Evolutionary conservation across 2,329 filamentous ascomycete species (phyloP), one percentile per base, ranked within the genome.

Genomic region (Paraconiothyrium sp.): DNA sequence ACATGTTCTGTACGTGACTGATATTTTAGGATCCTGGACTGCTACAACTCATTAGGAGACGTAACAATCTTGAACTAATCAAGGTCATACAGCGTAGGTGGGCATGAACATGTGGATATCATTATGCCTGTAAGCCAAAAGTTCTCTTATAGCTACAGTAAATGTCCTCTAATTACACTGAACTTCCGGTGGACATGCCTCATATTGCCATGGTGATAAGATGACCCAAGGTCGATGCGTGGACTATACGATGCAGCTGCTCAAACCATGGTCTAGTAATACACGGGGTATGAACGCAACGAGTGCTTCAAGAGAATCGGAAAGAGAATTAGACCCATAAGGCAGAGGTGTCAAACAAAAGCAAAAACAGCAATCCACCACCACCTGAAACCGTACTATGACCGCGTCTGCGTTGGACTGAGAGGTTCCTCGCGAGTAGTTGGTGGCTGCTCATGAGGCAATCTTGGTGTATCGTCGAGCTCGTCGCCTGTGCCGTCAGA

Each of bases 361-460:
- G 43, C 41, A n/a, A 1, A 39, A 47, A 8, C 32, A 47, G 11
- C 16, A 11, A 27, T 20, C 30, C 46, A 44, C 54, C 51, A 20
- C 49, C 20, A 5, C 22, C 22, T 32, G 39, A 46, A 8, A 34
- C 32, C 22, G 10, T 24, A 56, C 34, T 47, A 56, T 46, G 39
- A 37, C n/a, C 44, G 44, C 16, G 50, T 52, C 52, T 62, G 54
- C 10, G 66, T 68, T 39, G 70, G 68, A 51, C 71, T 71, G 41
- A 71, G 51, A 9, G 65, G 34, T 5, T 66, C 65, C 27, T 71
- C 67, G 14, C n/a, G 34, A 7, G 37, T 35, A 3, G 41, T 32
- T 27, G 48, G 57, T 47, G 44, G 11, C 32, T 57, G 54, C 52
- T 57, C 54, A 13, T 54, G 50, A 20, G 50, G 50, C 13, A 22